Percentiles rank a stretch among this genome's conserved stretches.
Evolutionary conservation across 371 early-diverging fungal species (phyloP).

Genomic region (Mucor circinelloides): DNA sequence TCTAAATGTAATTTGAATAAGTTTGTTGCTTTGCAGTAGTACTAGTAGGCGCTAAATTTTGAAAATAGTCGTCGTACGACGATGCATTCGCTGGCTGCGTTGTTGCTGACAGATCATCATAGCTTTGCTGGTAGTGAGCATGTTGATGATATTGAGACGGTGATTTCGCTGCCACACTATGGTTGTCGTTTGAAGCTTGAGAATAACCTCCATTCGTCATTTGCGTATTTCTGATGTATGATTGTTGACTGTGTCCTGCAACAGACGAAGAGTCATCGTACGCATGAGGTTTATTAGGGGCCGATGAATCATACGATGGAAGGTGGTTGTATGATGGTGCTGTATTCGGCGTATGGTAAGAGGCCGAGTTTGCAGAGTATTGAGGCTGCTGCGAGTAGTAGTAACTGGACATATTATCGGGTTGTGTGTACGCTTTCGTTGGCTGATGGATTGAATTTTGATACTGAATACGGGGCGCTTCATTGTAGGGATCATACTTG

Average conservation of each 20-base stretch:
- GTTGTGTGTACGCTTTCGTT: neutral
- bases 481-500: constrained; percentile 5
- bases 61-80: neutral
- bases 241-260: neutral
- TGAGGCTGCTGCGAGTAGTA: neutral
- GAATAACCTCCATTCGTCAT: neutral
- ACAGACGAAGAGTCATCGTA: neutral
- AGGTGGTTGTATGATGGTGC: neutral
- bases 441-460: neutral
- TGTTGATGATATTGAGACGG: neutral
- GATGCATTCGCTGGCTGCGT: neutral
- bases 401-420: neutral
- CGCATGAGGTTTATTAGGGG: neutral
- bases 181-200: neutral
- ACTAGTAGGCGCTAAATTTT: neutral
- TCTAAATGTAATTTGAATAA: neutral
- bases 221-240: neutral
- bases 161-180: neutral
- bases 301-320: neutral
- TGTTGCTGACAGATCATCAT: neutral
- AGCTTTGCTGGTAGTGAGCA: neutral
- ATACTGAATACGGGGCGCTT: neutral
- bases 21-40: neutral
- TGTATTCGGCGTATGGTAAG: neutral
- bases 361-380: neutral